Conservation (phyloP, 257 asterid species). For the Mitragyna speciosa region DNA sequence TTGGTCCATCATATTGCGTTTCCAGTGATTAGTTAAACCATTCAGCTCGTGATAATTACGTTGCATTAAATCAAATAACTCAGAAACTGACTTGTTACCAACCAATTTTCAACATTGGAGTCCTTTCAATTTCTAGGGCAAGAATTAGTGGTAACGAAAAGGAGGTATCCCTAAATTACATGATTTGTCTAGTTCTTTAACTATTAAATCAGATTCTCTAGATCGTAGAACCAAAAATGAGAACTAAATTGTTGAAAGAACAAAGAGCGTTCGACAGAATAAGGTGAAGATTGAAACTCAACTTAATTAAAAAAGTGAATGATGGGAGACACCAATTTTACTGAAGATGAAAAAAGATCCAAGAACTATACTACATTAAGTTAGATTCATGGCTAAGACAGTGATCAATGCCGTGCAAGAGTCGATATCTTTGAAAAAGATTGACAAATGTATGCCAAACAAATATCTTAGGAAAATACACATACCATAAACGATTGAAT, state of each 20-base stretch:
- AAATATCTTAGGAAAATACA: background rate
- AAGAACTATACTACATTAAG: background rate
- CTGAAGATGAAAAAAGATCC: background rate
- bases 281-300: background rate
- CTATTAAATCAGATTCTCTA: background rate
- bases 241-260: background rate
- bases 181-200: background rate
- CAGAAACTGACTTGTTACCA: background rate
- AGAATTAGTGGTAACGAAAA: background rate
- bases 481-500: background rate
- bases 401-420: background rate
- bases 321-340: background rate
- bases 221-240: background rate
- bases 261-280: background rate
- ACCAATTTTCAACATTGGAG: background rate
- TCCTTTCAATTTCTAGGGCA: background rate
- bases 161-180: background rate
- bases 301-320: background rate
- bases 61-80: background rate
- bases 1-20: background rate
- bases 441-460: background rate
- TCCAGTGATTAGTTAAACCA: background rate
- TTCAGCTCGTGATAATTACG: background rate
- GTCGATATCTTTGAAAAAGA: background rate
- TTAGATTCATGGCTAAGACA: background rate